Evolutionary conservation across 176 grass and related monocot species (phyloP), one percentile per base, ranked within the genome.

Genomic region (Rhynchospora pubera): DNA sequence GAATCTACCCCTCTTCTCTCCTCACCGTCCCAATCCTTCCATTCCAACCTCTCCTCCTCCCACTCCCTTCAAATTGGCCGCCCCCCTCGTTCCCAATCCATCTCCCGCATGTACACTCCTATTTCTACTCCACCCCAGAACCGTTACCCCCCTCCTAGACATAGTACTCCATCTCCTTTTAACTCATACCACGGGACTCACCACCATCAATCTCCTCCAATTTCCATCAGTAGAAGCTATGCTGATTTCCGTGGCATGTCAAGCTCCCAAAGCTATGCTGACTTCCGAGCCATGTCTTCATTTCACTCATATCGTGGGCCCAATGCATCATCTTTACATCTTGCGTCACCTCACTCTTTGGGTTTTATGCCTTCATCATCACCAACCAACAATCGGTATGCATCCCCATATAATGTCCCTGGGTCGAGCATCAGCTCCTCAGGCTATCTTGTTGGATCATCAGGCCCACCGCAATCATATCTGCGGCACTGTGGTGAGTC

Each of bases 381-480:
- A 30, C 87, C 91, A 3, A 83, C 89, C 66, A 90, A 88, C 53
- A 90, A 87, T 58, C 87, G 87, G 52, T 89, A 88, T 60, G 46
- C 66, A 6, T 87, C 87, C 5, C 76, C 86, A 0, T 83, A 87
- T 77, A 64, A 87, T 57, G n/a, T 89, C 61, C 87, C 79, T n/a
- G 69, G 89, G 64, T 91, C 91, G 55, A 86, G 89, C 21, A 75
- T 93, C 47, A 87, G 84, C 50, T 93, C 91, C 32, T 85, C 87
- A 5, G 81, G 85, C 34, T 85, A 92, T 86, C 89, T 92, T 80
- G 79, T 80, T 9, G 89, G 89, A 39, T 91, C 89, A 1, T 93
- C 89, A 2, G 90, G 91, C 57, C 88, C 87, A 58, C 80, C 83
- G n/a, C 90, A 87, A 16, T 98, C 92, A n/a, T 94, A 91, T 85